These are phyloP conservation scores for Trichoderma gracile DNA, from an alignment of 2,329 filamentous ascomycete genomes.

Conservation along the genomic window DNA sequence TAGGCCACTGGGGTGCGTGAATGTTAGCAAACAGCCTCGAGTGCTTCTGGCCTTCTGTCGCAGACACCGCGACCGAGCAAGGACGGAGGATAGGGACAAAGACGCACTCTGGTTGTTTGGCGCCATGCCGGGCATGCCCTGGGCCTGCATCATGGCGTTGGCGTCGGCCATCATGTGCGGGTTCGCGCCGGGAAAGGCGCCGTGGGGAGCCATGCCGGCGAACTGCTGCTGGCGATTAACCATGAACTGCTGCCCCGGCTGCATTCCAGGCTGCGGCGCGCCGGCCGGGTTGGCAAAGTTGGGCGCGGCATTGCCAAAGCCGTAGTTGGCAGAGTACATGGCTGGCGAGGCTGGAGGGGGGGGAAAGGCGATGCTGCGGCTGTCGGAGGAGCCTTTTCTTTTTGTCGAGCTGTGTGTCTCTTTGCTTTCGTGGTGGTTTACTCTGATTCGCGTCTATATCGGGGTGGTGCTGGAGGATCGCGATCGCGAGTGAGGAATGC, in stretches of 20 bases:
- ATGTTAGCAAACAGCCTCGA: conserved; percentile 13
- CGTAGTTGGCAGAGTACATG: conserved; percentile 60
- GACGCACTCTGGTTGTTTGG: conserved; percentile 62
- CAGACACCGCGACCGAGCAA: background rate
- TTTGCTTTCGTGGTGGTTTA: too few species aligned
- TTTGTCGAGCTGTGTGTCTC: too few species aligned
- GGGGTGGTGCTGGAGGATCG: background rate
- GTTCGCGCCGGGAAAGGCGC: conserved; percentile 53
- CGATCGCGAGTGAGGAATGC: background rate
- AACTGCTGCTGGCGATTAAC: conserved; percentile 60
- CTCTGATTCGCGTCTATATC: background rate
- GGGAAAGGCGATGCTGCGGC: too few species aligned
- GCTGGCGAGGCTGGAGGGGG: conserved; percentile 28
- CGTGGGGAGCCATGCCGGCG: conserved; percentile 53
- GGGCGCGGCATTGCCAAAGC: conserved; percentile 54
- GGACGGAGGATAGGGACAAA: background rate
- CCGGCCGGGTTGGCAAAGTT: conserved; percentile 53
- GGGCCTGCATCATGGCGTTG: conserved; percentile 64
- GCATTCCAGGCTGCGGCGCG: conserved; percentile 44
- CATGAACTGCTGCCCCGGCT: conserved; percentile 56
- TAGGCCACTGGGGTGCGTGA: conserved; percentile 55
- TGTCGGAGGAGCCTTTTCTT: too few species aligned
- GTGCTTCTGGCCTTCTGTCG: background rate
- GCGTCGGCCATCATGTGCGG: conserved; percentile 57
- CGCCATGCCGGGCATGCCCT: conserved; percentile 60